Percentiles rank a stretch among this genome's conserved stretches.
These are phyloP conservation scores for Thalassiosira hispida DNA, from an alignment of 352 stramenopile genomes.

Conservation along the genomic window DNA sequence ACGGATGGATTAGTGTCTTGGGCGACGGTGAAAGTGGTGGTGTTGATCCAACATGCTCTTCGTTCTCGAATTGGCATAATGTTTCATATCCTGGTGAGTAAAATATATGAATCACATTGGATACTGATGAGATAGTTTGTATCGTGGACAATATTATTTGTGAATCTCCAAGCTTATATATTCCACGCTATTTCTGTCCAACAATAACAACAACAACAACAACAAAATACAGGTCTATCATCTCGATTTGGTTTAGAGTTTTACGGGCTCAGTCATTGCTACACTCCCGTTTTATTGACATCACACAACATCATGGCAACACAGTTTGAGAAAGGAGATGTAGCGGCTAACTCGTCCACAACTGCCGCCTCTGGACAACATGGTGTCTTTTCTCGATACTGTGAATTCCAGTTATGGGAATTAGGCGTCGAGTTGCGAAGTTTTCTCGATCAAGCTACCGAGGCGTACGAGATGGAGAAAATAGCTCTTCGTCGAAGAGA, in stretches of 20 bases:
- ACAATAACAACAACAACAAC: too few relatives aligned
- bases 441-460: slow-evolving; percentile 65
- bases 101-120: slow-evolving; percentile 44
- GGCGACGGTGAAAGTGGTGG: slow-evolving; percentile 1
- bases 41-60: slow-evolving; percentile 10
- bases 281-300: not conserved
- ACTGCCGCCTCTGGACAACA: not conserved
- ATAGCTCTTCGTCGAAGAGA: slow-evolving; percentile 56
- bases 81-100: slow-evolving; percentile 66
- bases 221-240: slow-evolving; percentile 38
- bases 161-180: too few relatives aligned
- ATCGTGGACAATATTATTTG: too few relatives aligned
- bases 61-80: slow-evolving; percentile 54
- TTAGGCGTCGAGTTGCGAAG: slow-evolving; percentile 66
- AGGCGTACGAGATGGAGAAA: slow-evolving; percentile 65
- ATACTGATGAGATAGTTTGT: too few relatives aligned
- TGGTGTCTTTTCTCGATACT: slow-evolving; percentile 29
- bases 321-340: too few relatives aligned
- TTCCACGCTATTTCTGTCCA: too few relatives aligned
- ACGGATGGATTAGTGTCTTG: slow-evolving; percentile 68
- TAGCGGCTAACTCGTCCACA: not conserved
- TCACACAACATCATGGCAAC: too few relatives aligned
- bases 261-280: slow-evolving; percentile 52
- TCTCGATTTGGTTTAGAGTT: slow-evolving; percentile 63
- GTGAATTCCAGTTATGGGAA: slow-evolving; percentile 67